A percentile compares a stretch with the other conserved stretches of the same genome.
Evolutionary conservation across 2,329 filamentous ascomycete genomes (phyloP).

Genomic region (Capronia coronata): DNA sequence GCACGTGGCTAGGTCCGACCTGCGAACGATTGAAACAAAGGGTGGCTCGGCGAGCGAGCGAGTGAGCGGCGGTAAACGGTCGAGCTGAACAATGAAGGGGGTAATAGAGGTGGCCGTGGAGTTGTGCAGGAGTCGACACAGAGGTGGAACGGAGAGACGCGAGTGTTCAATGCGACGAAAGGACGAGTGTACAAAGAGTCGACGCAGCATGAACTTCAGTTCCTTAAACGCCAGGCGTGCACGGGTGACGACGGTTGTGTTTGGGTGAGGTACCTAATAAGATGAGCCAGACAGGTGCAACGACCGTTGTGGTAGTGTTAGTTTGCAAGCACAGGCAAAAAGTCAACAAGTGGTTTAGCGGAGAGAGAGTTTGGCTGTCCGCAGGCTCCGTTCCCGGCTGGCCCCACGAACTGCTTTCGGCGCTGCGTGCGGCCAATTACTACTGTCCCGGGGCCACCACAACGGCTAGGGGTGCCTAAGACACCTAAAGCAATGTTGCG

Average conservation of each 20-base stretch:
- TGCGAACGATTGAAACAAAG: conserved; percentile 4
- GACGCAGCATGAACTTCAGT: neutral
- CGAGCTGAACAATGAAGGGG: conserved; percentile 1
- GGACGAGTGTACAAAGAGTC: conserved; percentile 4
- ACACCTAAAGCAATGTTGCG: too few species aligned
- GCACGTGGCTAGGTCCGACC: neutral
- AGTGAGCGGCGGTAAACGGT: neutral
- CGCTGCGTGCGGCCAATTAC: too few species aligned
- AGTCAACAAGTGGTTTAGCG: neutral
- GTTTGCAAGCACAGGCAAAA: neutral
- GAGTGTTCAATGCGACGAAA: neutral
- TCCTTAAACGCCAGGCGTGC: neutral
- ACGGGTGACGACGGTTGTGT: neutral
- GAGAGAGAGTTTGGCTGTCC: neutral
- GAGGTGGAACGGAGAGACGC: neutral
- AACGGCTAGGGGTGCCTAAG: too few species aligned
- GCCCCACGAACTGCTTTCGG: too few species aligned
- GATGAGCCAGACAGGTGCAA: neutral
- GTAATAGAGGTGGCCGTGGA: conserved; percentile 8
- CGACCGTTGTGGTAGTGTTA: neutral
- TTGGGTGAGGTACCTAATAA: neutral
- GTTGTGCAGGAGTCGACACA: neutral
- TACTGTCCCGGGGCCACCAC: too few species aligned
- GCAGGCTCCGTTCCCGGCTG: neutral
- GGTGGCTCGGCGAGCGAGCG: neutral